Evolutionary conservation across 495 filamentous ascomycete species (phyloP).

Genomic region (Penicillium tannophilum): DNA sequence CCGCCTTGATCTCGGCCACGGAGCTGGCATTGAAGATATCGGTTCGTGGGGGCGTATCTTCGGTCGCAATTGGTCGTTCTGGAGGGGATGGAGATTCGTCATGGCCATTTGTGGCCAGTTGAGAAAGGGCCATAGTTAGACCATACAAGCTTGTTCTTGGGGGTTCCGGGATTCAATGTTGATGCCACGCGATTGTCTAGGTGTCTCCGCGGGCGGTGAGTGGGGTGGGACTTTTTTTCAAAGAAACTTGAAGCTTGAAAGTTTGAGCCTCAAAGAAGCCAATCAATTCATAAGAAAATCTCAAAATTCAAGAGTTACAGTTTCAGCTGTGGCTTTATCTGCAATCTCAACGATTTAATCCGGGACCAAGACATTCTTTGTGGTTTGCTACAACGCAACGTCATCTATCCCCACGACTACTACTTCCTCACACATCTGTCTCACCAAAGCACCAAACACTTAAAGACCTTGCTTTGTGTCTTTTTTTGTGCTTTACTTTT

Average conservation of each 20-base stretch:
- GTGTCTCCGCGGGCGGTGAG: constrained; percentile 12
- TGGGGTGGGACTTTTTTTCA: constrained; percentile 9
- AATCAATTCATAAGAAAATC: not conserved
- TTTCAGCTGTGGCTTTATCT: not conserved
- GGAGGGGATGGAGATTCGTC: constrained; percentile 20
- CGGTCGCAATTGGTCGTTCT: constrained; percentile 8
- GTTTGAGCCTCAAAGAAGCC: constrained; percentile 5
- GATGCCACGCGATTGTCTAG: constrained; percentile 28
- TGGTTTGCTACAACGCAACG: not conserved
- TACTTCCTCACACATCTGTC: constrained; percentile 2
- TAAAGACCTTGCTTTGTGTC: not conserved
- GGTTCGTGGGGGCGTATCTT: constrained; percentile 21
- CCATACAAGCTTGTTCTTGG: constrained; percentile 4
- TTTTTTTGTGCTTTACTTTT: not conserved
- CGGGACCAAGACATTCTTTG: not conserved
- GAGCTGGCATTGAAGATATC: constrained; percentile 70
- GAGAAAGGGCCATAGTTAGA: constrained; percentile 21
- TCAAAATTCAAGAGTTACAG: not conserved
- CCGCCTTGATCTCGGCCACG: constrained; percentile 74
- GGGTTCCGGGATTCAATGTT: constrained; percentile 9
- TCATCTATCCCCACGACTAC: constrained; percentile 1
- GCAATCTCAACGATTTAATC: constrained; percentile 1
- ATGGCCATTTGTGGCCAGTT: constrained; percentile 30
- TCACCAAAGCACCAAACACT: not conserved
- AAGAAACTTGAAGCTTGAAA: constrained; percentile 2